Evolutionary conservation across 2,329 filamentous ascomycete genomes (phyloP).

Genomic region (Ophiostoma perfectum): DNA sequence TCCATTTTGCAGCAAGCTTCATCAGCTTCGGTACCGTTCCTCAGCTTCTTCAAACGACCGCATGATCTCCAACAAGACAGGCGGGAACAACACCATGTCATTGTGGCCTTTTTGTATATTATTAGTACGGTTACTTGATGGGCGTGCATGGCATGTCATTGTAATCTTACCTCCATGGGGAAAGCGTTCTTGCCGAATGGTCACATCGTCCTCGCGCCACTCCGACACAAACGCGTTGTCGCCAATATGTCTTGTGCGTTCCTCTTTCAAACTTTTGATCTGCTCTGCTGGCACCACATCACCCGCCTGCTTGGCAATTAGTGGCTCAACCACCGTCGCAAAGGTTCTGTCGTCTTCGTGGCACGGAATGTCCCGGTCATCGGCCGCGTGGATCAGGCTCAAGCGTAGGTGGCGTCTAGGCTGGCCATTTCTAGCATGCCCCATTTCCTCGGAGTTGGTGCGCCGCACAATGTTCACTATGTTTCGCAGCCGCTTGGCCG

Average conservation of each 20-base stretch:
- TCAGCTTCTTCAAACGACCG: constrained; percentile 52
- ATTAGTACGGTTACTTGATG: background rate
- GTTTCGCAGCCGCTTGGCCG: constrained; percentile 58
- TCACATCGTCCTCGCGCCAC: constrained; percentile 42
- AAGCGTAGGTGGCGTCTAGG: constrained; percentile 48
- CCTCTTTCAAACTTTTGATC: constrained; percentile 37
- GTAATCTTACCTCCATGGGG: constrained; percentile 49
- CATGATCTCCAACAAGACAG: constrained; percentile 59
- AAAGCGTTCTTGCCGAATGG: constrained; percentile 51
- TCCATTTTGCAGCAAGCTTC: background rate
- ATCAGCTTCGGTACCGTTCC: constrained; percentile 6
- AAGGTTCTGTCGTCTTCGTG: constrained; percentile 62
- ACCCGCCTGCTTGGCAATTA: constrained; percentile 18
- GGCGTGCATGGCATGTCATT: background rate
- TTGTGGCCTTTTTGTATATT: constrained; percentile 55
- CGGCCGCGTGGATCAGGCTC: constrained; percentile 69
- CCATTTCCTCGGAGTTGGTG: constrained; percentile 32
- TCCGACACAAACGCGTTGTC: constrained; percentile 46
- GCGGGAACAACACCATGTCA: constrained; percentile 58
- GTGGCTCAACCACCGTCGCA: constrained; percentile 47
- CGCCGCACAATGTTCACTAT: constrained; percentile 46
- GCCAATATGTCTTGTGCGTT: constrained; percentile 40
- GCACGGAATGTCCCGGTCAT: constrained; percentile 80
- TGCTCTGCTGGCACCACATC: constrained; percentile 38
- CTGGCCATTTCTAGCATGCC: background rate